Base-by-base conservation (phyloP, 2,329 filamentous ascomycete species). In the Didymella arachidicola region DNA sequence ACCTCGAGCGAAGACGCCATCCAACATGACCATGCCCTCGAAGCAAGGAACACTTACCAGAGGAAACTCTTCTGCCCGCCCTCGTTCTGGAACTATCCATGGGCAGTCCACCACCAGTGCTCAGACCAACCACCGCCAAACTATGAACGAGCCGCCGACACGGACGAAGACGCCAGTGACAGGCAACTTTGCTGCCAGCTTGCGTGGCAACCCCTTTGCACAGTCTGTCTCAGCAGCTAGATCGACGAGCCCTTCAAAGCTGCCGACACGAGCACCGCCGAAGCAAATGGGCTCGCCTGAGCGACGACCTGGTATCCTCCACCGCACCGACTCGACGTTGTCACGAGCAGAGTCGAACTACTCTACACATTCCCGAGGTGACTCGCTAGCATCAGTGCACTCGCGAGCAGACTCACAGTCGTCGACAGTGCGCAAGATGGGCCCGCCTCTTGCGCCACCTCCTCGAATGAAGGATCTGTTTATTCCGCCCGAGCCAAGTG, bases 381-480 rank as follows among this genome's bases (percentile, higher is more conserved):
- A 60, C 42, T 60, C 57, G 4, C 43, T 60, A 2, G 42, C 44
- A 11, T 60, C 57, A 1, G 46, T 64, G 69, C 60, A 72, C 67
- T 64, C 68, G 43, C 65, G 67, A 38, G 73, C 69, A 55, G 70
- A 71, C 45, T 60, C 57, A 25, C 57, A 60, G 12, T 70, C 66
- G 6, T 64, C 65, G 18, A 77, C 71, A 3, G 64, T 75, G 32
- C 67, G 69, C n/a, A 74, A 70, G 69, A 81, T 80, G 78, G 76
- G 70, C 59, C 79, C 76, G 53, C 78, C 77, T 64, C 79, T 83
- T 26, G 84, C 86, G 50, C 86, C 85, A 71, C 93, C 93, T 12
- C 94, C 94, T 47, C 95, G 93, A 76, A 97, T 98, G 93, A 88
- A 94, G 64, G 92, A 96, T 41, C 83, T 97, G 29, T 87, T 87